Base-by-base conservation (phyloP, 495 filamentous ascomycete genomes). In the Neurospora discreta region DNA sequence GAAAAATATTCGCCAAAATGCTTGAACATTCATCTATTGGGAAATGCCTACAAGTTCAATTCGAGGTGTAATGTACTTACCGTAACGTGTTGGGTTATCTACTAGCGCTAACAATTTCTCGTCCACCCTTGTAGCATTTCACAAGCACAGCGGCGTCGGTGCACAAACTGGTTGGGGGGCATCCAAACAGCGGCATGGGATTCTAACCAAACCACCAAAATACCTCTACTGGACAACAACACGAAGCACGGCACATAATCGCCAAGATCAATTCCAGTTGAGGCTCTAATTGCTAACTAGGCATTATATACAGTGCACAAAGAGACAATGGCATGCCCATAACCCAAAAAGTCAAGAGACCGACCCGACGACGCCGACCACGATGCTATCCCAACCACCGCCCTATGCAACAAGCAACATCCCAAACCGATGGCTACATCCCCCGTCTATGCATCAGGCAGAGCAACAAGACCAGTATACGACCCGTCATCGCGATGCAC, bases 391-490 rank as follows among this genome's bases (percentile, higher is more conserved):
- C 52, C 52, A 60, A 30, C 52, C 52, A 20, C n/a, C 43, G 20
- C 1, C 16, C 52, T 30, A 60, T 60, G 5, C 46, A 58, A 58
- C 5, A 58, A 26, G 6, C 23, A 10, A 39, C 38, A 9, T 10
- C 10, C 38, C 38, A 2, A 30, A 10, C 10, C 44, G n/a, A 52
- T 26, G 11, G 9, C 8, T 1, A 39, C 11, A 10, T 39, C 9
- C 33, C 33, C 33, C 33, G 33, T 36, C 33, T 36, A 65, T 33
- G 23, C 26, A 13, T 1, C 26, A 36, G 26, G 26, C 2, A 39
- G 33, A 9, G 36, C n/a, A 52, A 26, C 39, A 71, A 72, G 43
- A 33, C 71, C 71, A 15, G 71, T 72, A 58, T 72, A 72, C 20
- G 39, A 52, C 23, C 71, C 71, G 3, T 73, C 72, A 68, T 73